A percentile compares a stretch with the other conserved stretches of the same genome.
Conservation (phyloP, 352 stramenopile genomes). For the Phytophthora crassamura region DNA sequence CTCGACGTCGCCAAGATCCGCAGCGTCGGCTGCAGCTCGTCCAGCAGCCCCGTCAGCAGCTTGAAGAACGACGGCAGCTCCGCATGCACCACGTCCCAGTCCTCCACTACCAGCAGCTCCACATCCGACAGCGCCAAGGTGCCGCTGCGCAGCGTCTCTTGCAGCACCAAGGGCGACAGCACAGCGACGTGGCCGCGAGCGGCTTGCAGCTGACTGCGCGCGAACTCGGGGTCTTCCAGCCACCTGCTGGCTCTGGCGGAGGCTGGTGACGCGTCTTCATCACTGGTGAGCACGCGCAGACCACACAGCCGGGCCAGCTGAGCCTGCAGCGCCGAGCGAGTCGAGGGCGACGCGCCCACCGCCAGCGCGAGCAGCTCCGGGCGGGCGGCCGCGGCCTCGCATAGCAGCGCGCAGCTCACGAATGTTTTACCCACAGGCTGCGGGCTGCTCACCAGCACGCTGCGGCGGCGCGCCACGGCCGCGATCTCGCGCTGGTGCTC, state of each 20-base stretch:
- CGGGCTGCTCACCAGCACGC: too few relatives aligned
- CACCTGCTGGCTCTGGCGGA: slow-evolving; percentile 19
- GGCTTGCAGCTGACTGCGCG: slow-evolving; percentile 24
- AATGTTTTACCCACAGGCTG: too few relatives aligned
- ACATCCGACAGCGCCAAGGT: slow-evolving; percentile 39
- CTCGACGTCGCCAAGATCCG: slow-evolving; percentile 70
- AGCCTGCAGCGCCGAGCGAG: slow-evolving; percentile 37
- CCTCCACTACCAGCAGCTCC: slow-evolving; percentile 64
- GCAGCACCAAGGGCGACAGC: slow-evolving; percentile 56
- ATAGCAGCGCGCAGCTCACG: too few relatives aligned
- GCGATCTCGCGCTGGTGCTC: too few relatives aligned
- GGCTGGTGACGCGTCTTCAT: slow-evolving; percentile 6
- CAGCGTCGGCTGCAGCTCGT: slow-evolving; percentile 22
- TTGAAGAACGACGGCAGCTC: slow-evolving; percentile 71
- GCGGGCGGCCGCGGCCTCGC: too few relatives aligned
- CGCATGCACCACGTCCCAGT: slow-evolving; percentile 68
- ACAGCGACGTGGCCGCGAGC: slow-evolving; percentile 44
- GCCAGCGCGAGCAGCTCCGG: slow-evolving; percentile 41
- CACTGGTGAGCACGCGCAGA: slow-evolving; percentile 44
- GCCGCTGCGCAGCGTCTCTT: slow-evolving; percentile 44
- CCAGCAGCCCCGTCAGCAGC: slow-evolving; percentile 24
- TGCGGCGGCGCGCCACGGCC: too few relatives aligned
- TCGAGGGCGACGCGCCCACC: slow-evolving; percentile 42
- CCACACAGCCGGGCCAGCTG: slow-evolving; percentile 59
- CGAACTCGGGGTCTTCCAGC: slow-evolving; percentile 30